Percentiles rank a stretch among this genome's conserved stretches.
phyloP scores from a whole-genome alignment of 768 basidiomycete genomes.

The Mycena vitilis region DNA sequence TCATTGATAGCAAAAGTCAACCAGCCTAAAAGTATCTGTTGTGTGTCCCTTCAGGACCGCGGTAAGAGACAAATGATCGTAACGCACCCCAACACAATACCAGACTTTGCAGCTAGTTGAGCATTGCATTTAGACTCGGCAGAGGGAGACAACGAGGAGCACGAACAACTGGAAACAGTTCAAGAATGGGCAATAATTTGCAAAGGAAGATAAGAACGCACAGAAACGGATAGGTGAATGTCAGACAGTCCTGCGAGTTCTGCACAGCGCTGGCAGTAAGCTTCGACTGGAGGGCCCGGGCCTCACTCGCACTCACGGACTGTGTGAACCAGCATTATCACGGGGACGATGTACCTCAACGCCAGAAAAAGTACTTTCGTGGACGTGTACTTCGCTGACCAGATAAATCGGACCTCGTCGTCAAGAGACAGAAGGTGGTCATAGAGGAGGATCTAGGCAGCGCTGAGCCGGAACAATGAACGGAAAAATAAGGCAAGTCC shows the following conservation, averaged over 20 bases:
- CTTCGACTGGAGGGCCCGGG: background rate
- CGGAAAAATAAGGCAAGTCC: background rate
- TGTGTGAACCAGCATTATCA: conserved; percentile 43
- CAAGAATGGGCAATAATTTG: background rate
- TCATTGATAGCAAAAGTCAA: conserved; percentile 50
- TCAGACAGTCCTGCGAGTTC: background rate
- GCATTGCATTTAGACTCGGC: background rate
- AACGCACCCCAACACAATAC: background rate
- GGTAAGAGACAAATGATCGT: background rate
- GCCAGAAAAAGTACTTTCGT: conserved; percentile 54
- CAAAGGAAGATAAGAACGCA: background rate
- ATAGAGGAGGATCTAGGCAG: conserved; percentile 51
- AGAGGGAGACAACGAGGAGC: background rate
- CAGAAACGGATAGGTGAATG: conserved; percentile 9
- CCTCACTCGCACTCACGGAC: conserved; percentile 40
- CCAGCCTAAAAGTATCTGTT: conserved; percentile 48
- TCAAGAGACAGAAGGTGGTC: conserved; percentile 55
- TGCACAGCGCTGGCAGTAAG: background rate
- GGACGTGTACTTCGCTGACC: conserved; percentile 50
- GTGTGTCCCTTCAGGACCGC: background rate
- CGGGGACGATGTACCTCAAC: conserved; percentile 52
- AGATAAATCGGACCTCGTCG: conserved; percentile 55
- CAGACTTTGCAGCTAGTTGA: conserved; percentile 19
- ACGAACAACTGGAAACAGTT: conserved; percentile 18
- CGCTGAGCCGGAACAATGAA: background rate